Evolutionary conservation across 768 basidiomycete genomes (phyloP).

Genomic region (Mycena venus): DNA sequence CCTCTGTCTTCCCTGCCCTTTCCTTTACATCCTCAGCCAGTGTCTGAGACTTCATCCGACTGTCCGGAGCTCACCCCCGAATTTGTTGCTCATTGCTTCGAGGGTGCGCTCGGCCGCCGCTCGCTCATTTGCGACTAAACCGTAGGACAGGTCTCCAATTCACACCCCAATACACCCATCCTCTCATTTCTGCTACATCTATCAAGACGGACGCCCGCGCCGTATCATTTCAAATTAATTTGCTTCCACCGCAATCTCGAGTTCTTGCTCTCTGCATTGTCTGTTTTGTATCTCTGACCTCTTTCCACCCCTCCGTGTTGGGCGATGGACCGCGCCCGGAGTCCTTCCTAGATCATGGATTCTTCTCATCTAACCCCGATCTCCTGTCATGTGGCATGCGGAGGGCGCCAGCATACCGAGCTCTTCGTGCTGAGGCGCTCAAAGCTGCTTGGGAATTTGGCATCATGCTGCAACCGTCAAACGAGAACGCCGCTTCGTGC

Average conservation of each 20-base stretch:
- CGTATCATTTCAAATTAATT: slow-evolving; percentile 11
- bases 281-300: slow-evolving; percentile 4
- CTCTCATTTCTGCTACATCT: neutral
- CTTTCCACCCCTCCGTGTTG: slow-evolving; percentile 24
- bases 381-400: slow-evolving; percentile 14
- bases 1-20: neutral
- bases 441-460: slow-evolving; percentile 25
- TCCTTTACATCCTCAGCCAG: neutral
- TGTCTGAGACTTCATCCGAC: neutral
- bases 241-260: slow-evolving; percentile 13
- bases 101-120: neutral
- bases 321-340: slow-evolving; percentile 14
- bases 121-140: no score
- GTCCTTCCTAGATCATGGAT: neutral
- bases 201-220: neutral
- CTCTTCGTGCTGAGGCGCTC: neutral
- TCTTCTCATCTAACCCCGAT: neutral
- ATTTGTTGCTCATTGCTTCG: slow-evolving; percentile 18
- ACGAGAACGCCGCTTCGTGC: slow-evolving; percentile 26
- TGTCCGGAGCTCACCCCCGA: slow-evolving; percentile 22
- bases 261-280: slow-evolving; percentile 30
- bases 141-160: no score
- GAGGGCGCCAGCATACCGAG: neutral
- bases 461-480: slow-evolving; percentile 20
- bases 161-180: neutral